A percentile compares a stretch with the other conserved stretches of the same genome.
These are phyloP conservation scores for Lactarius trivialis DNA, from an alignment of 768 basidiomycete genomes.

Conservation along the genomic window DNA sequence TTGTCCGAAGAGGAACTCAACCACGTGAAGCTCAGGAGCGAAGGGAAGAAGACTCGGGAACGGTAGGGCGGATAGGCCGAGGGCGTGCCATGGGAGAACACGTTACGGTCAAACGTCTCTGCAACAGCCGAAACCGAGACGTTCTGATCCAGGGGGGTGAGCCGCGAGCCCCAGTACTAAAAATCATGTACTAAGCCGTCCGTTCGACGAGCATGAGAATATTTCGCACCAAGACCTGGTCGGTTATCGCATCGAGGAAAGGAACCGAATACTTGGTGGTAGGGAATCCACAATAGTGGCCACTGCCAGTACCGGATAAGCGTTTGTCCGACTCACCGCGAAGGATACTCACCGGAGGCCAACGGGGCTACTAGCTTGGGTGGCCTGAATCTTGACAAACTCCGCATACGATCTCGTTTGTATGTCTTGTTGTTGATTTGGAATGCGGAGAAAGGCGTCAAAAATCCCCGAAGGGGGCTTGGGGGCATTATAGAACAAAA, in stretches of 20 bases:
- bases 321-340: no score
- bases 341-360: no score
- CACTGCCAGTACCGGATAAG: neutral
- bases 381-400: no score
- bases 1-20: neutral
- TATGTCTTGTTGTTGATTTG: constrained; percentile 30
- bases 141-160: constrained; percentile 33
- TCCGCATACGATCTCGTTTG: no score
- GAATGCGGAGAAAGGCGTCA: constrained; percentile 39
- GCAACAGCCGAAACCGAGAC: constrained; percentile 34
- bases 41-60: neutral
- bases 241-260: constrained; percentile 35
- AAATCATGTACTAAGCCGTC: no score
- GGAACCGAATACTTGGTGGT: constrained; percentile 30
- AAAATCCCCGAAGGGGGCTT: constrained; percentile 39
- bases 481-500: constrained; percentile 51
- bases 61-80: constrained; percentile 40
- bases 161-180: constrained; percentile 37
- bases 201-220: no score
- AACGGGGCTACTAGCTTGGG: no score
- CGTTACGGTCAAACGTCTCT: constrained; percentile 40
- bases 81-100: constrained; percentile 31
- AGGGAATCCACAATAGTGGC: constrained; percentile 34
- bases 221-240: constrained; percentile 39
- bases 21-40: neutral